Conservation (phyloP, 2,329 filamentous ascomycete genomes). For the Mycosphaerella sp. region DNA sequence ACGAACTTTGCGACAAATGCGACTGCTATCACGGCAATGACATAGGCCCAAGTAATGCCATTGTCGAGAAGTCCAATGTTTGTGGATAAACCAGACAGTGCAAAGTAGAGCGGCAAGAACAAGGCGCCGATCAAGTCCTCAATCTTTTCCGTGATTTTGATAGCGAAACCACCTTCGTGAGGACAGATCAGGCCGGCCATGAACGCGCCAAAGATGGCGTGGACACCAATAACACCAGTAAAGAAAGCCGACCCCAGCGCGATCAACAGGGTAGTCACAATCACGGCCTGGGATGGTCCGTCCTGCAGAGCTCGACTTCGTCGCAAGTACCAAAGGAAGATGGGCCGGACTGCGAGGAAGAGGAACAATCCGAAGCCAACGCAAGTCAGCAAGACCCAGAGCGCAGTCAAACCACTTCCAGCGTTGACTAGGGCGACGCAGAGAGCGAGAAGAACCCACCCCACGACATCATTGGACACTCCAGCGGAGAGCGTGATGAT, state of each 20-base stretch:
- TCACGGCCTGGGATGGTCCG: slow-evolving; percentile 78
- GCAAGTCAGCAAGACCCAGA: slow-evolving; percentile 75
- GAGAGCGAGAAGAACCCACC: slow-evolving; percentile 87
- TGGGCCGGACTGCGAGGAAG: slow-evolving; percentile 63
- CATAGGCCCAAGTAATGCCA: slow-evolving; percentile 83
- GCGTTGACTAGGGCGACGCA: slow-evolving; percentile 93
- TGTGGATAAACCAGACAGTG: slow-evolving; percentile 81
- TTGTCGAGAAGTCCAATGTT: slow-evolving; percentile 76
- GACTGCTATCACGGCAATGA: slow-evolving; percentile 71
- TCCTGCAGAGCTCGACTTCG: slow-evolving; percentile 74
- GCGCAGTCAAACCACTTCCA: slow-evolving; percentile 69
- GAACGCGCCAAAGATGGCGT: slow-evolving; percentile 92
- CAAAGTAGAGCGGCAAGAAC: slow-evolving; percentile 88
- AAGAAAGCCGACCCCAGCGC: slow-evolving; percentile 78
- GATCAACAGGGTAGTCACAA: slow-evolving; percentile 74
- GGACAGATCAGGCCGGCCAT: slow-evolving; percentile 84
- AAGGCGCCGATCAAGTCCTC: slow-evolving; percentile 82
- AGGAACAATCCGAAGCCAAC: slow-evolving; percentile 73
- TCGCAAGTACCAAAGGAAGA: slow-evolving; percentile 67
- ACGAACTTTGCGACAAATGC: slow-evolving; percentile 82
- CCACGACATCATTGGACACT: slow-evolving; percentile 85
- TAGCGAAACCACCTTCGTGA: slow-evolving; percentile 81
- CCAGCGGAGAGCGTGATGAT: slow-evolving; percentile 85
- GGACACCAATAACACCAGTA: slow-evolving; percentile 83
- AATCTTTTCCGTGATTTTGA: slow-evolving; percentile 87